Evolutionary conservation across 1,284 basidiomycete genomes (phyloP).

Genomic region (Rhodotorula sp.): DNA sequence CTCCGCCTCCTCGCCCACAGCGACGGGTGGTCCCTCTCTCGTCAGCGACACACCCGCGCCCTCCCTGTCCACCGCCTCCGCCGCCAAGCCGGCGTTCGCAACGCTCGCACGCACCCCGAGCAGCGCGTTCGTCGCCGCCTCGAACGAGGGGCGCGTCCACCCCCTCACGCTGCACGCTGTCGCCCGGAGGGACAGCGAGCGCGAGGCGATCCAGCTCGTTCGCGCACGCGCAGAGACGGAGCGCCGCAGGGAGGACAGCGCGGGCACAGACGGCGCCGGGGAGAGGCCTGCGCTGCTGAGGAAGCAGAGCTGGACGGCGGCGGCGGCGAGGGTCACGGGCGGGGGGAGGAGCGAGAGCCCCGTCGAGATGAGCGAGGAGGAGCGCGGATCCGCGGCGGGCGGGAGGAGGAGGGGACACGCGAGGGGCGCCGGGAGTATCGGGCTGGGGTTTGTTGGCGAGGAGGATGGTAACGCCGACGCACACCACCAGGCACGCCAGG

Average conservation of each 20-base stretch:
- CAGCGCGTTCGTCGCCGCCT: slow-evolving; percentile 29
- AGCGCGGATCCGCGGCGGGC: neutral
- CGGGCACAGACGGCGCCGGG: neutral
- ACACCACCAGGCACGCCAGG: too few relatives aligned
- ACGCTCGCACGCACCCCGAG: slow-evolving; percentile 15
- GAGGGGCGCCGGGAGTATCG: neutral
- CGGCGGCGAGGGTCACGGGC: neutral
- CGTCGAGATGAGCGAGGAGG: slow-evolving; percentile 9
- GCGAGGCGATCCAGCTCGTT: slow-evolving; percentile 35
- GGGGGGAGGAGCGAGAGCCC: slow-evolving; percentile 25
- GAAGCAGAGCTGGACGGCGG: slow-evolving; percentile 16
- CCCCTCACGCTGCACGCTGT: slow-evolving; percentile 42
- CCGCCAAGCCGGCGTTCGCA: slow-evolving; percentile 11
- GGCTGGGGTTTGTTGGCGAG: neutral
- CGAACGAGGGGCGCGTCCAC: slow-evolving; percentile 20
- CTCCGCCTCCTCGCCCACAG: neutral
- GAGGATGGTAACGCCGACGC: neutral
- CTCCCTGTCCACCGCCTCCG: neutral
- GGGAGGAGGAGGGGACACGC: neutral
- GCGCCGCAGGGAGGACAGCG: slow-evolving; percentile 14
- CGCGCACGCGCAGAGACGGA: slow-evolving; percentile 29
- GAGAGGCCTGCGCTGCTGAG: neutral
- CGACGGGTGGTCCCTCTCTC: slow-evolving; percentile 6
- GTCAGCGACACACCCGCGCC: slow-evolving; percentile 2
- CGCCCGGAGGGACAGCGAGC: slow-evolving; percentile 34